Base-by-base conservation (phyloP, 1,139 yeast species). In the Yamadazyma triangularis region DNA sequence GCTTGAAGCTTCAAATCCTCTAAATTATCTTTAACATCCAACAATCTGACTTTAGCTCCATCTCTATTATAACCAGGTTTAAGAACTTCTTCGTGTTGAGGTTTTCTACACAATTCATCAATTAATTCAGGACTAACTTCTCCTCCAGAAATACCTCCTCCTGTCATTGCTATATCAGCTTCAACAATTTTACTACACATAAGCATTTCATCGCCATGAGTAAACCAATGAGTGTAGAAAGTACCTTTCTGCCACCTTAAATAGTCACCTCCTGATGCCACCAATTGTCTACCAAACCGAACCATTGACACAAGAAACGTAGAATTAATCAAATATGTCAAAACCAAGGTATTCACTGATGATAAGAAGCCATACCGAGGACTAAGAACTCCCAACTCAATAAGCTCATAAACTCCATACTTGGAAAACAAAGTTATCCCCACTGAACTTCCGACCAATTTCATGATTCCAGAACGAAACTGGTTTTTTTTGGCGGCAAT, bases 171-270 rank as follows among this genome's bases (percentile, higher is more conserved):
- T 8, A 76, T 61, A 53, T 84, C 88, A 26, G 84, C 75, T 37
- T 79, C 85, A 15, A 84, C 70, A 24, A 82, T 69, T 45, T 73
- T 69, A 1, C 85, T 64, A 29, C 81, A 70, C 77, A 84, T 77
- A 38, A 73, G 58, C 70, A 83, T 66, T 48, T 82, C 86, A 45
- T 79, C 85, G 8, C 82, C 72, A 52, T 79, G 84, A 33, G 65
- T 60, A 51, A 66, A 79, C 79, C 88, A 78, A 42, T 77, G 73
- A 18, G 73, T 64, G 36, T 80, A 79, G 39, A 79, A 70, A 0
- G 85, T 77, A 4, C 87, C 87, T 42, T 71, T 71, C 34, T 71
- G 72, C 84, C 85, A 79, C 13, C 73, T 67, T 28, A 79, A 60
- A 36, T 62, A 60, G 34, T 71, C 69, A 14, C 88, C 89, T 25